Conservation (phyloP, 169 alveolate genomes). For the Cryptosporidium baileyi region DNA sequence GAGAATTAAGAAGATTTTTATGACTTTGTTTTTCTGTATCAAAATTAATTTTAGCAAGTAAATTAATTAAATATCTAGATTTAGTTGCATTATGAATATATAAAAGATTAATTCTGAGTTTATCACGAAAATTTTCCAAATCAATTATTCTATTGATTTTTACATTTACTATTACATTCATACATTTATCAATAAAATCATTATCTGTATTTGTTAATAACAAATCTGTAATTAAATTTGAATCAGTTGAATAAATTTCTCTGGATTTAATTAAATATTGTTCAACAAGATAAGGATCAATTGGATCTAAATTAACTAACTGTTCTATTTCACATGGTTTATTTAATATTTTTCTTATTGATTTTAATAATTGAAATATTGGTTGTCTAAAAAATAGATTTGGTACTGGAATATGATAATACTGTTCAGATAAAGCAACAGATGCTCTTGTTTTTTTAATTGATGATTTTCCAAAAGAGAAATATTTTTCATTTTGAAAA, state of each 20-base stretch:
- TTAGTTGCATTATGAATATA: slow-evolving; percentile 67
- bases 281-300: slow-evolving; percentile 41
- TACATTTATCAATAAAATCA: slow-evolving; percentile 26
- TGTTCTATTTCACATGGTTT: slow-evolving; percentile 63
- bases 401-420: slow-evolving; percentile 49
- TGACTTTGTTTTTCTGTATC: slow-evolving; percentile 26
- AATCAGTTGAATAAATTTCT: slow-evolving; percentile 15
- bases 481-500: slow-evolving; percentile 14
- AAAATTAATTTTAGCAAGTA: slow-evolving; percentile 61
- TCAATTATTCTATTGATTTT: slow-evolving; percentile 38
- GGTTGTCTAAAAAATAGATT: slow-evolving; percentile 24
- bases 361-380: slow-evolving; percentile 13
- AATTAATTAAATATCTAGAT: slow-evolving; percentile 58
- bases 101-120: slow-evolving; percentile 21
- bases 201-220: slow-evolving; percentile 5
- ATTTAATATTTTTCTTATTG: neutral
- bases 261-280: slow-evolving; percentile 34
- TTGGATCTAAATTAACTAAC: slow-evolving; percentile 26
- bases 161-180: neutral
- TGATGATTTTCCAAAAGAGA: slow-evolving; percentile 25
- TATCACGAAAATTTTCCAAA: neutral
- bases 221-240: slow-evolving; percentile 40
- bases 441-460: slow-evolving; percentile 61
- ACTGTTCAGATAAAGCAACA: slow-evolving; percentile 52
- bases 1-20: slow-evolving; percentile 1